Evolutionary conservation across 2,329 filamentous ascomycete genomes (phyloP).

Genomic region (Dactylonectria estremocensis): DNA sequence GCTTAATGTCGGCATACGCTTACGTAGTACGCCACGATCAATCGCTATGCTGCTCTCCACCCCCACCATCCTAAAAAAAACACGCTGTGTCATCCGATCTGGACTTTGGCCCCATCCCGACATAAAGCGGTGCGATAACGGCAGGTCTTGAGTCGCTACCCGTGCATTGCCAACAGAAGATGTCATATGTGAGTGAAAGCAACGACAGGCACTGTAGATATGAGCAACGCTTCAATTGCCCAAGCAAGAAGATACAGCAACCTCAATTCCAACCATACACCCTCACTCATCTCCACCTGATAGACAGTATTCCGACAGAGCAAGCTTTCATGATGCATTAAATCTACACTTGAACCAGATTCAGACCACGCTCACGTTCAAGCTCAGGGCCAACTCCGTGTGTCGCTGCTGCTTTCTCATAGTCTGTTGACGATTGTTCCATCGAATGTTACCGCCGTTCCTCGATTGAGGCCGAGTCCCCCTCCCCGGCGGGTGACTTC

Average conservation of each 20-base stretch:
- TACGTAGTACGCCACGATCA: not conserved
- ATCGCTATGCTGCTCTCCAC: not conserved
- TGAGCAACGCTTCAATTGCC: no score
- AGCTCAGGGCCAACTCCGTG: not conserved
- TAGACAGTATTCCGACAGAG: not conserved
- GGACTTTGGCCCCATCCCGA: not conserved
- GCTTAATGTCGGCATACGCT: conserved; percentile 29
- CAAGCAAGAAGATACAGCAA: not conserved
- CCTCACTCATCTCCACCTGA: not conserved
- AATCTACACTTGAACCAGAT: not conserved
- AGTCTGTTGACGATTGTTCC: not conserved
- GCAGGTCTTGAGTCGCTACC: not conserved
- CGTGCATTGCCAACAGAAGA: not conserved
- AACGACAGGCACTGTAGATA: no score
- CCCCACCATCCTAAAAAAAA: not conserved
- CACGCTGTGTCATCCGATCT: not conserved
- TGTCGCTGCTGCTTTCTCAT: not conserved
- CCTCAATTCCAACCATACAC: not conserved
- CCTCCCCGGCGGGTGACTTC: no score
- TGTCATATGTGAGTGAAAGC: not conserved
- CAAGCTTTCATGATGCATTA: not conserved
- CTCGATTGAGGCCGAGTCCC: no score
- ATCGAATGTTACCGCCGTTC: not conserved
- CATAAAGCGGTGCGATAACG: not conserved
- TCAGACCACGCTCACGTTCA: not conserved